Evolutionary conservation across 768 basidiomycete species (phyloP).

Genomic region (Rhizopogon vulgaris): DNA sequence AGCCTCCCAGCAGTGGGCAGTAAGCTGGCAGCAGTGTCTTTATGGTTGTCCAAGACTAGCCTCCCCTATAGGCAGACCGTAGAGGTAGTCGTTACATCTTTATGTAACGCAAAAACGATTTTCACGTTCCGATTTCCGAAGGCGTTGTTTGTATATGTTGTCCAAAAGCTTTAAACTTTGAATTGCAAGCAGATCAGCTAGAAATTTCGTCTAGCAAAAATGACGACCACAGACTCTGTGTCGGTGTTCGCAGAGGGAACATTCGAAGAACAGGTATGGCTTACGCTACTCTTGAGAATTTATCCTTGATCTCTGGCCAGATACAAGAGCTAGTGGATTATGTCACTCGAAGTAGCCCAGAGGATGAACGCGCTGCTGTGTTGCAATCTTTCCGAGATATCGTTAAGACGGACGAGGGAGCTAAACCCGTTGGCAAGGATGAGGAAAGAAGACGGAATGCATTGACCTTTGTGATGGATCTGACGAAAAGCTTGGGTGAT

Average conservation of each 20-base stretch:
- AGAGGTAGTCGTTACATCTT: too few species aligned
- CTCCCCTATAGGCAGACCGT: too few species aligned
- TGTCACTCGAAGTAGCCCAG: slow-evolving; percentile 56
- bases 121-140: too few species aligned
- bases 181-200: not conserved
- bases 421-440: slow-evolving; percentile 50
- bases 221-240: slow-evolving; percentile 69
- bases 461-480: slow-evolving; percentile 52
- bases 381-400: slow-evolving; percentile 63
- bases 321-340: slow-evolving; percentile 76
- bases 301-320: slow-evolving; percentile 29
- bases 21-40: too few species aligned
- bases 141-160: slow-evolving; percentile 17
- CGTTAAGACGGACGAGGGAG: slow-evolving; percentile 44
- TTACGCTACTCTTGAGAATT: not conserved
- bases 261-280: slow-evolving; percentile 74
- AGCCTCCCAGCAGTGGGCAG: too few species aligned
- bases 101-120: too few species aligned
- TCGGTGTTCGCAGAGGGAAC: slow-evolving; percentile 86
- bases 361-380: slow-evolving; percentile 59
- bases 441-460: slow-evolving; percentile 45
- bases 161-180: slow-evolving; percentile 4
- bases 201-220: slow-evolving; percentile 28
- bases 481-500: slow-evolving; percentile 67
- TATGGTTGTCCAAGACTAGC: too few species aligned